phyloP scores from a whole-genome alignment of 257 asterid species.

The Fraxinus americana region DNA sequence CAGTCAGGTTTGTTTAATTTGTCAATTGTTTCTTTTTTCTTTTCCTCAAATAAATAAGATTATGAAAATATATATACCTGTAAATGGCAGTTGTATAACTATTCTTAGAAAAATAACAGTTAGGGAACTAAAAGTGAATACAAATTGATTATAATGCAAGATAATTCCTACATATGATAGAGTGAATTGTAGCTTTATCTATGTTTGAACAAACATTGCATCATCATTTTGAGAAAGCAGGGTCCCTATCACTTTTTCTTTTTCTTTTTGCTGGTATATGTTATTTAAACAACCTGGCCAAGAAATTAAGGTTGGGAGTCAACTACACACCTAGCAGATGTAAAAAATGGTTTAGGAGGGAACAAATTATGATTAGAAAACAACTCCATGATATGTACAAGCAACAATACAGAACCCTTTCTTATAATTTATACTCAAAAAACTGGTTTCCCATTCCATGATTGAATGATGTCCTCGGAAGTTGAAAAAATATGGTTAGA shows the following conservation, averaged over 20 bases:
- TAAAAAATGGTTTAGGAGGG: not conserved
- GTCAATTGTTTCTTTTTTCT: not conserved
- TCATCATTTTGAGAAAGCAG: not conserved
- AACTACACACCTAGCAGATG: not conserved
- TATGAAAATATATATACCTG: no score
- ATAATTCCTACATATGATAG: not conserved
- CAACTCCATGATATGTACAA: no score
- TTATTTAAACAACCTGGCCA: not conserved
- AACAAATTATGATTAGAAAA: not conserved
- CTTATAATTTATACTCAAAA: no score
- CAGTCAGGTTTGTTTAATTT: not conserved
- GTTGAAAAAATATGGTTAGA: no score
- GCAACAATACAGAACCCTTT: no score
- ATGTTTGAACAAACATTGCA: not conserved
- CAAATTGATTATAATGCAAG: not conserved
- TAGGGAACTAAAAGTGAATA: not conserved
- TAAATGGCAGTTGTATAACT: not conserved
- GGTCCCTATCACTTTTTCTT: not conserved
- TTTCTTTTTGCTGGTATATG: not conserved
- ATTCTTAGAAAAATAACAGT: no score
- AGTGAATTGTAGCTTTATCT: not conserved
- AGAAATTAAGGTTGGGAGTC: not conserved
- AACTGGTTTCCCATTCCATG: no score
- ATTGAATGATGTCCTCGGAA: no score
- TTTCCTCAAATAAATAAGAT: not conserved